Base-by-base conservation (phyloP, 2,329 filamentous ascomycete species). In the Neopestalotiopsis sp. region DNA sequence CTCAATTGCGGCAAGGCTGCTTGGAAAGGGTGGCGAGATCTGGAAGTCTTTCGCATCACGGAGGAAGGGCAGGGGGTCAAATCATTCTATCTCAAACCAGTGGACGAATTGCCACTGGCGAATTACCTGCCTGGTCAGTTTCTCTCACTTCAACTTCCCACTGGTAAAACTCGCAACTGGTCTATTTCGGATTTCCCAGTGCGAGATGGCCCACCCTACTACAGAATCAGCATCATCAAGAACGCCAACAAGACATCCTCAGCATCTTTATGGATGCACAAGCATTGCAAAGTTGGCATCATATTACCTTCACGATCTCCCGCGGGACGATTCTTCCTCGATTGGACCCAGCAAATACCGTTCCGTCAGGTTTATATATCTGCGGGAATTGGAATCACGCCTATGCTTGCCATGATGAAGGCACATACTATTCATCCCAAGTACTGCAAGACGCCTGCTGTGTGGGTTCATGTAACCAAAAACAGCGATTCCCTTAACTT, bases 381-480 rank as follows among this genome's bases (percentile, higher is more conserved):
- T 9, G 74, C 74, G 1, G 74, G 74, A 10, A 73, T 76, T 28
- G 74, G 74, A 20, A 71, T 76, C 40, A 76, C 73, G 12, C 73
- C 75, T 14, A 66, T 75, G 53, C 70, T 75, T 12, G 69, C 74
- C 53, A 75, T 75, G 74, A 71, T 74, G 69, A 73, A 73, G 62
- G 72, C 71, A 9, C 74, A 76, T 62, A 70, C 69, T n/a, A 49
- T 28, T 12, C 74, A 75, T 62, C 67, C 71, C 10, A 73, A 71
- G 28, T 65, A 71, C 65, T 49, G 61, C 13, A 20, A n/a, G 1
- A 57, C 66, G 14, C 71, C 73, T 2, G 71, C 71, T 4, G 40
- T 75, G 28, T 75, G 73, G 73, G 70, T 75, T 49, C 73, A 76
- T 57, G 73, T 75, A 1, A 65, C 68, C 24, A 64, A 42, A 49